A percentile compares a stretch with the other conserved stretches of the same genome.
These are phyloP conservation scores for Dicorynia guianensis DNA, from an alignment of 306 rosid genomes.

Conservation along the genomic window DNA sequence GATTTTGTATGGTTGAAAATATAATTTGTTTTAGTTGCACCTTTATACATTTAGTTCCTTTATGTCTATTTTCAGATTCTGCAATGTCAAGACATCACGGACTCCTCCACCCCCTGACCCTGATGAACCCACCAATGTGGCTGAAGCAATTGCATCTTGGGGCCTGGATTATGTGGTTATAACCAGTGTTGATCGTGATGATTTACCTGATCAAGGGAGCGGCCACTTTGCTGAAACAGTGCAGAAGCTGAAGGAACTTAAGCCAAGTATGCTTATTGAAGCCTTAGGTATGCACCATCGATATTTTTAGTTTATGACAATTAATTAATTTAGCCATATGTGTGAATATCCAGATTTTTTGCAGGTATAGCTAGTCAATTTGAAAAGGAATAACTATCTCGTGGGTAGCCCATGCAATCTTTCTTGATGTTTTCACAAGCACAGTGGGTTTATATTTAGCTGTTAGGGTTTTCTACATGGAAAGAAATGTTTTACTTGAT, in stretches of 20 bases:
- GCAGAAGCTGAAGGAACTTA: conserved; percentile 79
- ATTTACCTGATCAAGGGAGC: conserved; percentile 96
- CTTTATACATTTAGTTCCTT: conserved; percentile 18
- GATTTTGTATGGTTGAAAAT: neutral
- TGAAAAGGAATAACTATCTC: conserved; percentile 28
- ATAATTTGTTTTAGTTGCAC: neutral
- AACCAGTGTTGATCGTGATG: conserved; percentile 98
- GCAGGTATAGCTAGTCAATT: conserved; percentile 18
- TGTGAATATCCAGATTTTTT: conserved; percentile 9
- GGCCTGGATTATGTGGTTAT: conserved; percentile 98
- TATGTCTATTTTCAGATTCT: conserved; percentile 67
- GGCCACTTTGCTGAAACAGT: conserved; percentile 96
- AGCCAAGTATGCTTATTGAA: conserved; percentile 93
- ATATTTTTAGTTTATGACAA: conserved; percentile 27
- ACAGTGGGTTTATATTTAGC: conserved; percentile 5
- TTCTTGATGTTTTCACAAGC: conserved; percentile 19
- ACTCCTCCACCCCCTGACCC: conserved; percentile 98
- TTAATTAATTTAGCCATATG: conserved; percentile 18
- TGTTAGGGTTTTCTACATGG: neutral
- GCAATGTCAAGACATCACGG: conserved; percentile 96
- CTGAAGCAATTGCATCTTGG: conserved; percentile 99
- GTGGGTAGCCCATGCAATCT: conserved; percentile 7
- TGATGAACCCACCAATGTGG: conserved; percentile 93
- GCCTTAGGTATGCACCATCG: conserved; percentile 71
- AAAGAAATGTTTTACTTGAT: neutral